These are phyloP conservation scores for Miscanthus lutarioriparius DNA, from an alignment of 176 grass and related monocot species.

Conservation along the genomic window DNA sequence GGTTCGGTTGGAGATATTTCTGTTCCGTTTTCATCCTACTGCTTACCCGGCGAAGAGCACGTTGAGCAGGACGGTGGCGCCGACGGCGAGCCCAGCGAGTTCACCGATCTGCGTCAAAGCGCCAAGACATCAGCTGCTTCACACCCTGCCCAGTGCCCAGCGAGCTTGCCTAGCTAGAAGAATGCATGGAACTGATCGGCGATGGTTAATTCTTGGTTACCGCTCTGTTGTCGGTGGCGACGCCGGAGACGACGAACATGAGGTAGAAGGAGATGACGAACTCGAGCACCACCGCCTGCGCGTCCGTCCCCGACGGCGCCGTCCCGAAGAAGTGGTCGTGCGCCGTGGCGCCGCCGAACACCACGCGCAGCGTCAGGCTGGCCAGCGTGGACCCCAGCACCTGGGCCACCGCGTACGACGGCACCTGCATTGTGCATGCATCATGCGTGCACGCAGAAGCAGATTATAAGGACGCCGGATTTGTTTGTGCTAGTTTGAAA, in stretches of 20 bases:
- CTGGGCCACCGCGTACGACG: conserved; percentile 60
- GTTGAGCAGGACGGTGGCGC: conserved; percentile 70
- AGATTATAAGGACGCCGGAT: not conserved
- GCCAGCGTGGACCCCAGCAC: conserved; percentile 62
- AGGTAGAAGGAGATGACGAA: conserved; percentile 89
- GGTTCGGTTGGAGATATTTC: too few relatives aligned
- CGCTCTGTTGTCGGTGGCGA: conserved; percentile 85
- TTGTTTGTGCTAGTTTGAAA: too few relatives aligned
- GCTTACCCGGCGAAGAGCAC: conserved; percentile 60
- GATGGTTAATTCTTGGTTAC: not conserved
- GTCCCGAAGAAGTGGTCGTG: conserved; percentile 64
- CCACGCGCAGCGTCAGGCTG: conserved; percentile 59
- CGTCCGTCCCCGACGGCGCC: conserved; percentile 46
- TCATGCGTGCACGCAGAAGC: not conserved
- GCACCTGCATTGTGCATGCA: conserved; percentile 42
- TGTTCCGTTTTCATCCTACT: too few relatives aligned
- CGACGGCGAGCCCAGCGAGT: conserved; percentile 70
- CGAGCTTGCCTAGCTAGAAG: not conserved
- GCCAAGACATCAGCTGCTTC: not conserved
- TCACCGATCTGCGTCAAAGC: conserved; percentile 61
- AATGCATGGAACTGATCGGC: not conserved
- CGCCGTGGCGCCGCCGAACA: conserved; percentile 52
- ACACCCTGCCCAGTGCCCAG: not conserved
- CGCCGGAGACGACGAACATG: conserved; percentile 91
- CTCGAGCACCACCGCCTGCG: conserved; percentile 71